Evolutionary conservation across 2,329 filamentous ascomycete genomes (phyloP), one percentile per base, ranked within the genome.

Genomic region (Colletotrichum sp.): DNA sequence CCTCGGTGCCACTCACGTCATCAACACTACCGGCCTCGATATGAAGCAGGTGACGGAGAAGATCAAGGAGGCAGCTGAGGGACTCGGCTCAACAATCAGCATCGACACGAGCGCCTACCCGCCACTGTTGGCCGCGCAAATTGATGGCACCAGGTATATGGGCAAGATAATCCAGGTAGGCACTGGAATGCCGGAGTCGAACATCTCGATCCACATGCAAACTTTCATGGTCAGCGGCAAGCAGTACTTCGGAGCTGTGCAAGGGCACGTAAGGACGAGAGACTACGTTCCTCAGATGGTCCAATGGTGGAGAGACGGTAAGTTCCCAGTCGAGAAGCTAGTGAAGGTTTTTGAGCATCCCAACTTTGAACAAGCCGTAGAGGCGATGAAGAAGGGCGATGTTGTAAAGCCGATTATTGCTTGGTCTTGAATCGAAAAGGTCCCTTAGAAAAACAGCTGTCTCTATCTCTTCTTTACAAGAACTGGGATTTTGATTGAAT

Each of bases 91-190:
- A 1, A 86, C 85, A 3, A 82, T 89, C 39, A 84, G 84, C 6
- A 83, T 91, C 67, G 89, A 91, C 70, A 90, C 89, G 0, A 90
- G 87, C 2, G 90, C 87, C 0, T 85, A 48, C 74, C 84, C 52
- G 75, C 90, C 72, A 81, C 24, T 76, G 2, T 21, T 90, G 18
- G 81, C 85, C 10, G 85, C 86, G 5, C 85, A 84, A 2, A 76
- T 89, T 3, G 82, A 86, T 3, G 84, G 84, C 39, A 84, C 88
- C 7, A 81, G 86, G 14, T 85, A 85, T 34, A 84, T 84, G 72
- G 89, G 88, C 2, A 87, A 87, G 75, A 83, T 90, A 30, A 84
- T 90, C 7, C 87, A 90, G 77, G 86, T 91, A 21, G 89, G 89
- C 1, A 86, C 86, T 0, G 84, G 88, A 7, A 85, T 86, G 55